Conservation (phyloP, 169 alveolate genomes). For the Plasmodium vinckei region DNA sequence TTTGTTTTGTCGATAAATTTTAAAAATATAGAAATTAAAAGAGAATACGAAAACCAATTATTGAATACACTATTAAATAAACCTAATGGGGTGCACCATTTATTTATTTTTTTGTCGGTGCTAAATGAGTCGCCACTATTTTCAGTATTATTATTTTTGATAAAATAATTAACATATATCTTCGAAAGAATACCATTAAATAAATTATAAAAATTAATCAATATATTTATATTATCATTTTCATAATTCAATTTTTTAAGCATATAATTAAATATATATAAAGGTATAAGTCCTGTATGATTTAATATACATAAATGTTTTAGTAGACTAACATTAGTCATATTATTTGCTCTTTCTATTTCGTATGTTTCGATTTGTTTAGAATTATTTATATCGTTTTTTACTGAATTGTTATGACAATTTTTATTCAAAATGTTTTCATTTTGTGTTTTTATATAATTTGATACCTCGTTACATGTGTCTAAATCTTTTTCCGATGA, state of each 20-base stretch:
- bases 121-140: not conserved
- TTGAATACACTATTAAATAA: not conserved
- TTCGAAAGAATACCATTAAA: slow-evolving; percentile 23
- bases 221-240: slow-evolving; percentile 10
- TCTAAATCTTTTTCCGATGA: not conserved
- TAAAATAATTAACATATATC: slow-evolving; percentile 19
- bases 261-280: slow-evolving; percentile 19
- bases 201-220: slow-evolving; percentile 28
- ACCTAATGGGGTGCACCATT: not conserved
- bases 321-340: slow-evolving; percentile 10
- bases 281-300: slow-evolving; percentile 58
- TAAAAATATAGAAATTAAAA: slow-evolving; percentile 24
- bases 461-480: not conserved
- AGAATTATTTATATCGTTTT: too few species aligned
- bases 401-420: not conserved
- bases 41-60: slow-evolving; percentile 8
- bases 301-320: slow-evolving; percentile 37
- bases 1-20: slow-evolving; percentile 10
- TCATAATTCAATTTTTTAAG: slow-evolving; percentile 8
- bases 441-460: not conserved
- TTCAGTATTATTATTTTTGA: slow-evolving; percentile 3
- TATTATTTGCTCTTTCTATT: not conserved
- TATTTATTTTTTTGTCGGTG: not conserved
- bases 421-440: not conserved
- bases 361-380: not conserved